Evolutionary conservation across 2,329 filamentous ascomycete genomes (phyloP).

Genomic region (Ophidiomyces ophidiicola): DNA sequence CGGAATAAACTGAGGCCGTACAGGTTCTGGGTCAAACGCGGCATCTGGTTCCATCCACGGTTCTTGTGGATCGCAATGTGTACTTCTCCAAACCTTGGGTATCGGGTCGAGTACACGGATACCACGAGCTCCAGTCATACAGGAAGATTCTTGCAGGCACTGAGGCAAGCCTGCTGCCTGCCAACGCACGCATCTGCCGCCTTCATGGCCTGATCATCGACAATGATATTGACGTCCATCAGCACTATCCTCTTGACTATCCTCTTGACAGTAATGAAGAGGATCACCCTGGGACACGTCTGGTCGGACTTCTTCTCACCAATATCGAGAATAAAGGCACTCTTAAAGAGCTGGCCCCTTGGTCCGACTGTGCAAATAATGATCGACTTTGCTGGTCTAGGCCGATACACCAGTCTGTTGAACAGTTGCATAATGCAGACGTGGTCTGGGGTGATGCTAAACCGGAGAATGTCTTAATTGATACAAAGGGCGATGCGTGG

Average conservation of each 20-base stretch:
- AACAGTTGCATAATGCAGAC: constrained; percentile 14
- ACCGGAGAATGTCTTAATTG: constrained; percentile 21
- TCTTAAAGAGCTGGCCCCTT: neutral
- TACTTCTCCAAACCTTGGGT: constrained; percentile 1
- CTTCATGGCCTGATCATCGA: neutral
- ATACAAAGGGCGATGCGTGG: constrained; percentile 17
- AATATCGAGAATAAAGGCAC: neutral
- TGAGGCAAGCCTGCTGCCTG: constrained; percentile 1
- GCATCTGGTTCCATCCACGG: neutral
- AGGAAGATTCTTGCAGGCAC: constrained; percentile 10
- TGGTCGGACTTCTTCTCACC: neutral
- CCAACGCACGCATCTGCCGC: neutral
- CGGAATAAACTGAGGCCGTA: neutral
- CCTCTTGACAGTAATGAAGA: neutral
- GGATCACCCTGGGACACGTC: neutral
- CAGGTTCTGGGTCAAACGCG: neutral
- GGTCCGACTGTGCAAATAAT: neutral
- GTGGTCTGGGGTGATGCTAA: constrained; percentile 22
- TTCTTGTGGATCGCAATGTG: neutral
- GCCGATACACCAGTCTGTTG: too few species aligned
- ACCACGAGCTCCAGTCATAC: too few species aligned
- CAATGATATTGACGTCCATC: neutral
- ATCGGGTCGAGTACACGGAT: too few species aligned
- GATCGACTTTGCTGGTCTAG: neutral
- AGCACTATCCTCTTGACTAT: too few species aligned